phyloP scores from a whole-genome alignment of 1,284 basidiomycete genomes.

The Malassezia arunalokei region DNA sequence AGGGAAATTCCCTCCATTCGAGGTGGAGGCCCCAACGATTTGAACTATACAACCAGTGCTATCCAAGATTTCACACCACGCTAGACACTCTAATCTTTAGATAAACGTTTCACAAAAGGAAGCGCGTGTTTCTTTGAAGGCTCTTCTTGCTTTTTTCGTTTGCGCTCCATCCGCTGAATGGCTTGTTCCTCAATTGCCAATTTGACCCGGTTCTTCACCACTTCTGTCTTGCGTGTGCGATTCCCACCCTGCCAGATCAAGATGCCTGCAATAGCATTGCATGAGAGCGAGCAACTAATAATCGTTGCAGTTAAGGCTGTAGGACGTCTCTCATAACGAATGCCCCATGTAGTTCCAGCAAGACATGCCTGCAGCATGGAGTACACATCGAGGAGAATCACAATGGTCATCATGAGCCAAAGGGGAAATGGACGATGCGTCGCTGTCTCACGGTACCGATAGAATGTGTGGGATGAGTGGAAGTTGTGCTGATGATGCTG shows the following conservation, averaged over 20 bases:
- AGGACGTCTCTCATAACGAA: conserved; percentile 49
- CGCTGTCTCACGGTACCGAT: conserved; percentile 69
- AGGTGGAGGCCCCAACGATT: no score
- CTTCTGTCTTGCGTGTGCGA: conserved; percentile 62
- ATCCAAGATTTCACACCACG: no score
- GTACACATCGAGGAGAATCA: conserved; percentile 36
- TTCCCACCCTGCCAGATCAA: conserved; percentile 67
- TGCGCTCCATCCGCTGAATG: conserved; percentile 18
- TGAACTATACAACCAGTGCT: no score
- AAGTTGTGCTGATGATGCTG: conserved; percentile 42
- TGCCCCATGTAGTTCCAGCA: conserved; percentile 64
- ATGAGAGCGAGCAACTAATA: conserved; percentile 64
- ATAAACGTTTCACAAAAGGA: neutral
- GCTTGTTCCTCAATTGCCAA: conserved; percentile 54
- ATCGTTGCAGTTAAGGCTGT: conserved; percentile 55
- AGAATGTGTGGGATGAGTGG: conserved; percentile 55
- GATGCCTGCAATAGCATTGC: conserved; percentile 66
- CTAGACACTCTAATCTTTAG: no score
- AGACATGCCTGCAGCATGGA: conserved; percentile 52
- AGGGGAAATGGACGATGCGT: conserved; percentile 64
- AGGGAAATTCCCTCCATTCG: no score
- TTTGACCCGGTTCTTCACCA: conserved; percentile 60
- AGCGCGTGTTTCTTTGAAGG: neutral
- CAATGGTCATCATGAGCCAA: conserved; percentile 38
- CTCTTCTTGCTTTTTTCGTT: neutral